Evolutionary conservation across 441 rosid species (phyloP), one percentile per base, ranked within the genome.

Genomic region (Populus hybrid): DNA sequence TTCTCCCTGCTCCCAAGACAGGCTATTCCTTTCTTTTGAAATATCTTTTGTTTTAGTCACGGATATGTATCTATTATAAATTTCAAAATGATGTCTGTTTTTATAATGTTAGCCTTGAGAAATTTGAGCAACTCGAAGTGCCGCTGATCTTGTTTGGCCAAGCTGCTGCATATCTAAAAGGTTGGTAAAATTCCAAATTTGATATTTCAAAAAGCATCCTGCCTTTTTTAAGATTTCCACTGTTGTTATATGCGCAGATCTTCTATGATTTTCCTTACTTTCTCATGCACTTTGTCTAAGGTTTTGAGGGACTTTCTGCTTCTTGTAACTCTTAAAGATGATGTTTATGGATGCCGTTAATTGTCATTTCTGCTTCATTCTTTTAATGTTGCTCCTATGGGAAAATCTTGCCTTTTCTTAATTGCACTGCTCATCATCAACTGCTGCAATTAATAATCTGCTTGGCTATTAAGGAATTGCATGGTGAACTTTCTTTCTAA

Each of bases 111-210:
- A 94, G 99, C 83, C 86, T 91, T 38, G 79, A 89, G 79, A 91
- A 93, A 67, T 95, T 87, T 86, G 99, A 95, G 83, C 98, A 95
- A 87, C 69, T 92, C 75, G 97, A 92, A 82, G 97, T 94, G 83
- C 91, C 95, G 77, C 57, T 83, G 80, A 88, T 86, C 34, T 77
- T 92, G 83, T 95, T 95, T 83, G 97, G 97, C 81, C 88, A 92
- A 82, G 86, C 91, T 83, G 91, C 89, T 67, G 89, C 87, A 67
- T 94, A 88, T 83, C 84, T 91, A 73, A 88, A 88, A 91, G 99
- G 98, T 95, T 81, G 72, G 81, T 79, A 38, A 38, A 19, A 40
- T 69, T 75, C 68, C 69, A 32, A 9, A 75, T 28, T 46, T 6
- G 46, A 10, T 64, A n/a, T 77, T 12, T 50, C 69, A 8, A 19